These are phyloP conservation scores for Arthrobotrys pseudoclavata DNA, from an alignment of 2,329 filamentous ascomycete genomes.

Conservation along the genomic window DNA sequence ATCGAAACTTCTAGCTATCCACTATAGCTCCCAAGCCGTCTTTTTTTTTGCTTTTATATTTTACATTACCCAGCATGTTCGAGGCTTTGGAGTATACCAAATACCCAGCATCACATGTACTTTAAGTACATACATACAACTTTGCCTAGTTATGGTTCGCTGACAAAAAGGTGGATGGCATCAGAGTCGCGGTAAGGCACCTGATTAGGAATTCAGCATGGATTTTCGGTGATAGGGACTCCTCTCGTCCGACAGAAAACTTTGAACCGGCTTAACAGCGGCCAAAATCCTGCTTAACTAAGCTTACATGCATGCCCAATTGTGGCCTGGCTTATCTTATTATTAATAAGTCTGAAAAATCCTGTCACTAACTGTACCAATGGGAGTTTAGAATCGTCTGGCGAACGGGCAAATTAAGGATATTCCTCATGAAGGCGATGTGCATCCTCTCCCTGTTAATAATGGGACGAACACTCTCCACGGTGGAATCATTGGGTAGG, in stretches of 20 bases:
- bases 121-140: no score
- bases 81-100: background rate
- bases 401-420: constrained; percentile 54
- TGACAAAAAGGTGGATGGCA: constrained; percentile 41
- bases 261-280: constrained; percentile 20
- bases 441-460: constrained; percentile 77
- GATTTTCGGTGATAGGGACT: constrained; percentile 30
- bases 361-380: constrained; percentile 26
- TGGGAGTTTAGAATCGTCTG: constrained; percentile 47
- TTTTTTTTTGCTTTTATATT: background rate
- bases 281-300: constrained; percentile 45
- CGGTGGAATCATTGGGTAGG: constrained; percentile 70
- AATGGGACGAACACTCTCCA: constrained; percentile 82
- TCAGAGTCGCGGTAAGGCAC: constrained; percentile 59
- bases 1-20: constrained; percentile 21
- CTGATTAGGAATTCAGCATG: constrained; percentile 41
- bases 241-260: constrained; percentile 53
- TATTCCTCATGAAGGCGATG: constrained; percentile 49
- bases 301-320: constrained; percentile 53
- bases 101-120: background rate
- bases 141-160: constrained; percentile 29
- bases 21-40: background rate
- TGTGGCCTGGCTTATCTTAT: constrained; percentile 41
- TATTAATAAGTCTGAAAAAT: constrained; percentile 36
- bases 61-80: constrained; percentile 4